Percentiles rank a stretch among this genome's conserved stretches.
These are phyloP conservation scores for Wickerhamiella kurtzmanii DNA, from an alignment of 805 yeast species.

Conservation along the genomic window DNA sequence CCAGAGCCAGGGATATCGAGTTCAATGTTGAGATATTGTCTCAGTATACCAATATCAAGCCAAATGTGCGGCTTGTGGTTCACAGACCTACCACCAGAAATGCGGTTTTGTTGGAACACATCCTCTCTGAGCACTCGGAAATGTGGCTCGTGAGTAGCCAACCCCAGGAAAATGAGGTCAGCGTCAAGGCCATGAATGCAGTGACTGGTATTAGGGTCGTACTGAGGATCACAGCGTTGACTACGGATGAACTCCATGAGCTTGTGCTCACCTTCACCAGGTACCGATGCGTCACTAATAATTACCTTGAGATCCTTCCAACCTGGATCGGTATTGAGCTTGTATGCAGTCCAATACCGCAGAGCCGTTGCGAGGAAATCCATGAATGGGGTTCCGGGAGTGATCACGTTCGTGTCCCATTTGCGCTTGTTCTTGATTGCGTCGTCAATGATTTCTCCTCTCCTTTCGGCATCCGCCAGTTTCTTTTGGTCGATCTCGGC, in stretches of 20 bases:
- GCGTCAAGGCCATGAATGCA: constrained; percentile 97
- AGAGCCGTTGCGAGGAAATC: constrained; percentile 69
- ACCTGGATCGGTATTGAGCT: constrained; percentile 77
- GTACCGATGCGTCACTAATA: constrained; percentile 90
- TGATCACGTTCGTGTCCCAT: constrained; percentile 94
- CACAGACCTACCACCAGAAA: constrained; percentile 18
- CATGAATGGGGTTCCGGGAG: constrained; percentile 99
- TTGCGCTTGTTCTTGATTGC: constrained; percentile 29
- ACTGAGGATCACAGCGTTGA: constrained; percentile 74
- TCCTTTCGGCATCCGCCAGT: constrained; percentile 24
- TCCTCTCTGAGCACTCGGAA: constrained; percentile 90
- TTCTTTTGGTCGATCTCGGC: constrained; percentile 31
- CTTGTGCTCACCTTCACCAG: constrained; percentile 99
- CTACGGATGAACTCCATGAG: constrained; percentile 90
- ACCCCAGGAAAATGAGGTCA: constrained; percentile 85
- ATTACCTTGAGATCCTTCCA: constrained; percentile 85
- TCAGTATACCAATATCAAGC: constrained; percentile 74
- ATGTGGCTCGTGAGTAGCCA: constrained; percentile 97
- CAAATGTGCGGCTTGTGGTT: constrained; percentile 77
- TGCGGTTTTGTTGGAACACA: constrained; percentile 71
- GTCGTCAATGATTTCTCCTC: constrained; percentile 67
- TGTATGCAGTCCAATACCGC: constrained; percentile 86
- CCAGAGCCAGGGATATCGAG: constrained; percentile 54
- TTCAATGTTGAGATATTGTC: constrained; percentile 83
- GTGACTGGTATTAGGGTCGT: constrained; percentile 88